Evolutionary conservation across 352 stramenopile species (phyloP).

Genomic region (Chrysophaeum taylorii): DNA sequence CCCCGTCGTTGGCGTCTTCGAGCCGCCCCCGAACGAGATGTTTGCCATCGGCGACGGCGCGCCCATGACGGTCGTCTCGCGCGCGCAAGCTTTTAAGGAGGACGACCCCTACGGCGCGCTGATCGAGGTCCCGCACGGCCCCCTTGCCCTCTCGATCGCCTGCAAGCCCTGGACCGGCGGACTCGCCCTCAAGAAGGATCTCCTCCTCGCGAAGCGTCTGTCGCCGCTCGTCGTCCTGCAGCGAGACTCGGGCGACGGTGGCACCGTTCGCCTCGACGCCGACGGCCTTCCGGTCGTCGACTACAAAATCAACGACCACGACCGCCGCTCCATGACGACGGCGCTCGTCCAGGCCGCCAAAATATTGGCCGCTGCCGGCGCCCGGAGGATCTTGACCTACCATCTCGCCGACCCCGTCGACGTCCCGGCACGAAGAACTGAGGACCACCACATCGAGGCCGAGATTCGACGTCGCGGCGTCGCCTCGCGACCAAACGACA

Average conservation of each 20-base stretch:
- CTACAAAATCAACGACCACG: constrained; percentile 23
- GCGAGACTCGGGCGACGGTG: constrained; percentile 19
- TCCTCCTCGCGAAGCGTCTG: neutral
- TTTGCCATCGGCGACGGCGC: constrained; percentile 27
- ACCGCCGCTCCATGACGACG: constrained; percentile 26
- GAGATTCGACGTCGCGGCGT: constrained; percentile 17
- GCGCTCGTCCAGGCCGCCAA: constrained; percentile 22
- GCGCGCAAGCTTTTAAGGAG: constrained; percentile 20
- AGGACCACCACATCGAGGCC: constrained; percentile 21
- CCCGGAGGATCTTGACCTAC: constrained; percentile 22
- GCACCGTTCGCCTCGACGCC: constrained; percentile 9
- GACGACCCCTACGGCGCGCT: constrained; percentile 32
- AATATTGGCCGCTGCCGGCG: constrained; percentile 25
- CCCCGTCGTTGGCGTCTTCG: constrained; percentile 20
- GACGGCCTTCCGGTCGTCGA: constrained; percentile 20
- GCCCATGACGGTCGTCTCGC: constrained; percentile 32
- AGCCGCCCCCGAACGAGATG: too few species aligned
- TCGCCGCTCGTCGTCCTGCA: constrained; percentile 21
- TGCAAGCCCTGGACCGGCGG: constrained; percentile 11
- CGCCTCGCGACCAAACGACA: constrained; percentile 15
- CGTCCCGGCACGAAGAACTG: constrained; percentile 17
- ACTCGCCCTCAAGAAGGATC: constrained; percentile 14
- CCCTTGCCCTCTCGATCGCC: constrained; percentile 21
- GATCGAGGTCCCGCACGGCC: constrained; percentile 26
- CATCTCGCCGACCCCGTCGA: constrained; percentile 22